These are phyloP conservation scores for Lactarius indigo DNA, from an alignment of 768 basidiomycete species.

Conservation along the genomic window DNA sequence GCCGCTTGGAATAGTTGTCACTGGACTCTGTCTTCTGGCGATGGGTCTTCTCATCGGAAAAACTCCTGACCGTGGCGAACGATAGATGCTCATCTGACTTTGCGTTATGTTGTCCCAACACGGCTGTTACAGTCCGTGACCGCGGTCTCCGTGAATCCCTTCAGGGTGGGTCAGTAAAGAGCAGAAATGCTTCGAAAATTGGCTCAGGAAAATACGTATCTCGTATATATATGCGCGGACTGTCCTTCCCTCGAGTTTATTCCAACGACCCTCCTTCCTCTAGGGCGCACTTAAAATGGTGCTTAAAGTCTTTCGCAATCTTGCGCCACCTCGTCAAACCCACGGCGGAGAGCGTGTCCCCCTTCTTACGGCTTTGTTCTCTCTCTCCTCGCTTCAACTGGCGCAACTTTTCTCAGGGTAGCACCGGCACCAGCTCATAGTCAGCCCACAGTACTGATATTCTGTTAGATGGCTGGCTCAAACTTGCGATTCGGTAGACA, in stretches of 20 bases:
- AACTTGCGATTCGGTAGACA: constrained; percentile 84
- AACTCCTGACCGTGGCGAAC: background rate
- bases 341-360: constrained; percentile 26
- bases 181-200: background rate
- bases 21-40: background rate
- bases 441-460: background rate
- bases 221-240: background rate
- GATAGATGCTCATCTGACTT: background rate
- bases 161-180: background rate
- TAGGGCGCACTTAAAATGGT: constrained; percentile 1
- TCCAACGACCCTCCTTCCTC: background rate
- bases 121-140: background rate
- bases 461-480: constrained; percentile 68
- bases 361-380: constrained; percentile 39
- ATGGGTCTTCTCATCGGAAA: background rate
- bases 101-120: background rate
- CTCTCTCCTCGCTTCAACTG: constrained; percentile 47
- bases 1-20: background rate
- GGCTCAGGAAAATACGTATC: background rate
- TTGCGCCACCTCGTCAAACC: background rate
- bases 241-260: background rate
- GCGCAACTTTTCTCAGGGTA: constrained; percentile 55
- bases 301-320: constrained; percentile 3
- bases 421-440: background rate
- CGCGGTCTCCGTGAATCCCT: background rate